Conservation (phyloP, 1,139 yeast genomes). For the Candida gigantensis region DNA sequence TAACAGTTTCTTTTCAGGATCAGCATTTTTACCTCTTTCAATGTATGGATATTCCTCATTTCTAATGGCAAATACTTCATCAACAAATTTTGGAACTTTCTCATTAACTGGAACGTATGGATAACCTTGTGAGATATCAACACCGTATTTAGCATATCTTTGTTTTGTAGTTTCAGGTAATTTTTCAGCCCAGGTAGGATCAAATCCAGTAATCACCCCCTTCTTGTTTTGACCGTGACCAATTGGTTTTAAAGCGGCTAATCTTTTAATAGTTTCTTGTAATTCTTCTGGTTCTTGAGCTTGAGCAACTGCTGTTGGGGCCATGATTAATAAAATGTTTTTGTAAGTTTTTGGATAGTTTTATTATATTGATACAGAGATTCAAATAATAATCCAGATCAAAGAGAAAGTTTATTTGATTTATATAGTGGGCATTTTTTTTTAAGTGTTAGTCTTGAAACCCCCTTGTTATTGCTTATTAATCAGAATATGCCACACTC, state of each 20-base stretch:
- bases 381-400: too few relatives aligned
- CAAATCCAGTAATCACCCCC: constrained; percentile 13
- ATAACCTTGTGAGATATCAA: constrained; percentile 33
- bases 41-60: constrained; percentile 38
- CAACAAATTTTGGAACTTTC: constrained; percentile 47
- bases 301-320: constrained; percentile 7
- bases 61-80: constrained; percentile 50
- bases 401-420: too few relatives aligned
- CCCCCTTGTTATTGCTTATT: background rate
- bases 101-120: constrained; percentile 26
- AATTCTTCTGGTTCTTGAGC: constrained; percentile 13
- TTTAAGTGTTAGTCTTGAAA: too few relatives aligned
- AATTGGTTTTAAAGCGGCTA: constrained; percentile 20
- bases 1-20: constrained; percentile 53
- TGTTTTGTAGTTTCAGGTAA: constrained; percentile 31
- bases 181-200: constrained; percentile 17
- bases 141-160: constrained; percentile 28
- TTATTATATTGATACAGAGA: too few relatives aligned
- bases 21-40: constrained; percentile 51
- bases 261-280: constrained; percentile 17
- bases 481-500: constrained; percentile 1
- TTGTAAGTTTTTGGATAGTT: too few relatives aligned
- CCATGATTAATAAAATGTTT: background rate
- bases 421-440: too few relatives aligned
- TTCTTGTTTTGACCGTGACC: constrained; percentile 15